These are phyloP conservation scores for Geotrichum aggregatum DNA, from an alignment of 1,139 yeast genomes.

Conservation along the genomic window DNA sequence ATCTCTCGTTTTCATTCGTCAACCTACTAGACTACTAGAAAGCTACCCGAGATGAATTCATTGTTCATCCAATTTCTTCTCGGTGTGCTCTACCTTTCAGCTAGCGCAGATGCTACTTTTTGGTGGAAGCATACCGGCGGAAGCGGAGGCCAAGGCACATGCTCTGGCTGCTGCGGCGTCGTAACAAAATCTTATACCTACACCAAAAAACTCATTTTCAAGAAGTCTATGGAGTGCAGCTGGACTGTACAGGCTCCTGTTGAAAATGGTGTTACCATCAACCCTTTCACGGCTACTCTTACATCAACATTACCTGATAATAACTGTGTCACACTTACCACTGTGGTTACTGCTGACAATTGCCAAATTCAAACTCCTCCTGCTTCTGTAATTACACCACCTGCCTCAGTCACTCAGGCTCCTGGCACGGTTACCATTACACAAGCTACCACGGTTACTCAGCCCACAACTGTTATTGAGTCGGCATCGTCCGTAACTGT, in stretches of 20 bases:
- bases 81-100: conserved; percentile 19
- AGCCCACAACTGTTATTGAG: conserved; percentile 3
- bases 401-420: not conserved
- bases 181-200: conserved; percentile 27
- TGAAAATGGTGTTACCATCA: conserved; percentile 26
- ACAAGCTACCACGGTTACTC: conserved; percentile 4
- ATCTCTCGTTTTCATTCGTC: conserved; percentile 25
- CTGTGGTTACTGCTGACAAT: conserved; percentile 16
- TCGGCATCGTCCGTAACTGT: conserved; percentile 7
- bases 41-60: conserved; percentile 10
- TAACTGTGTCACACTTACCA: conserved; percentile 15
- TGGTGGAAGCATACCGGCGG: conserved; percentile 28
- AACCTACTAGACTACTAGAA: too few species aligned
- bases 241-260: conserved; percentile 34
- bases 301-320: conserved; percentile 29
- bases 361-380: conserved; percentile 9
- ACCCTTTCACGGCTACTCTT: conserved; percentile 32
- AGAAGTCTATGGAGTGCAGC: conserved; percentile 23
- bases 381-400: not conserved
- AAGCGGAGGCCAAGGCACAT: conserved; percentile 26
- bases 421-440: not conserved
- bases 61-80: conserved; percentile 13
- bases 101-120: conserved; percentile 26
- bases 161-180: conserved; percentile 32
- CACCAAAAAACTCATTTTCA: conserved; percentile 25